Evolutionary conservation across 202 grass and related monocot genomes (phyloP), one percentile per base, ranked within the genome.

Genomic region (Thinopyrum obtusiflorum): DNA sequence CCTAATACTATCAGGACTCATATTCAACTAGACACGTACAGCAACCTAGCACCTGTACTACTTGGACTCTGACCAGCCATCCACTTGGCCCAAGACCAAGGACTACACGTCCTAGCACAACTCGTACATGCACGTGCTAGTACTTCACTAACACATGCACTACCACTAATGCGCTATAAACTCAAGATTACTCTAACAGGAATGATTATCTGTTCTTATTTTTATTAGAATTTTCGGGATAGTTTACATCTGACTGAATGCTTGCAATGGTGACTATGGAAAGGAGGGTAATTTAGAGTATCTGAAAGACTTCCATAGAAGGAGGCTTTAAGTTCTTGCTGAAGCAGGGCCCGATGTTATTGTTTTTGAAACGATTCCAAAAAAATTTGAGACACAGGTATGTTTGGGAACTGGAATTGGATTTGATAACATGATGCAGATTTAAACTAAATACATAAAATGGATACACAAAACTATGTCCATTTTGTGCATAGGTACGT

Each of bases 381-480:
- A 95, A 66, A 95, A 95, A 92, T 24, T 98, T 24, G 95, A 98
- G 91, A 89, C 92, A 87, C 77, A 98, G 95, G 92, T 97, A 32
- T 33, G 64, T 33, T 67, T 3, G 15, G 28, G 32, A 33, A 67
- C 64, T 83, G 29, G 12, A 72, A 61, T 72, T 55, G 14, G 11
- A 71, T 78, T 26, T 62, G 57, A 77, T 23, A 69, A 6, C 32
- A 13, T 66, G 64, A n/a, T 61, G 51, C 51, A 72, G 32, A 31
- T 65, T 67, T 28, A 33, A 67, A 67, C 14, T 61, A 4, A 47
- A 44, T 2, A 63, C 20, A 46, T 68, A 33, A 33, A 39, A 24
- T 55, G 12, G 28, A 6, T 11, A 72, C 33, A 23, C 29, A 60
- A 29, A n/a, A 37, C 15, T 73, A 44, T 35, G 10, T 15, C 8